Evolutionary conservation across 768 basidiomycete genomes (phyloP), one percentile per base, ranked within the genome.

Genomic region (Mycena rosella): DNA sequence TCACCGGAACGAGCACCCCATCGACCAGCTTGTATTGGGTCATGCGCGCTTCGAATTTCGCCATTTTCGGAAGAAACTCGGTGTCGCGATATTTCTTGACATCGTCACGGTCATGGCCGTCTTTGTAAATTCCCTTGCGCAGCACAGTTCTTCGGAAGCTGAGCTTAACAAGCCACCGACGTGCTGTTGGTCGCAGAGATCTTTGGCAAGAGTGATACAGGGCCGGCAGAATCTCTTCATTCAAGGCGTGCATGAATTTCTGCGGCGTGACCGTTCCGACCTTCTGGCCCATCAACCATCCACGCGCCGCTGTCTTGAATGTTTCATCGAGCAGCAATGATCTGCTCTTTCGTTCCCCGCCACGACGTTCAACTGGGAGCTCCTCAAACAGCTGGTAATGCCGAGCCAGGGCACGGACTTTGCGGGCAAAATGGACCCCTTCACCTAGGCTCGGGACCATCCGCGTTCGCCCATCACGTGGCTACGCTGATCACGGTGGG

Each of bases 131-230:
- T 75, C 0, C 82, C 82, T 36, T 78, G 79, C 22, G 70, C 66
- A 1, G 38, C 38, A 73, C 45, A 18, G 73, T 77, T 45, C 73
- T 74, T 1, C 70, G n/a, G 76, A 79, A 83, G 0, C 73, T 77
- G 3, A 85, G 62, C 40, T 75, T 74, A 3, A 72, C 55, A 49
- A 86, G 72, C 83, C 85, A 86, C 0, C 69, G 65, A 14, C 67
- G 52, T 20, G 82, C 84, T 0, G 81, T 85, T 18, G 74, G 26
- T 55, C 24, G 54, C 54, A 55, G 27, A 40, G 54, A 55, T 13
- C 36, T 36, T 27, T 40, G 10, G 29, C 26, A 17, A 30, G 49
- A 2, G 27, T 30, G 30, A 17, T 51, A 30, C 1, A 83, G 78
- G 24, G 72, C 62, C 13, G 78, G 80, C 13, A 83, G 63, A 38